Percentiles rank a stretch among this genome's conserved stretches.
Evolutionary conservation across 371 early-diverging fungal genomes (phyloP).

Genomic region (Mortierella sp.): DNA sequence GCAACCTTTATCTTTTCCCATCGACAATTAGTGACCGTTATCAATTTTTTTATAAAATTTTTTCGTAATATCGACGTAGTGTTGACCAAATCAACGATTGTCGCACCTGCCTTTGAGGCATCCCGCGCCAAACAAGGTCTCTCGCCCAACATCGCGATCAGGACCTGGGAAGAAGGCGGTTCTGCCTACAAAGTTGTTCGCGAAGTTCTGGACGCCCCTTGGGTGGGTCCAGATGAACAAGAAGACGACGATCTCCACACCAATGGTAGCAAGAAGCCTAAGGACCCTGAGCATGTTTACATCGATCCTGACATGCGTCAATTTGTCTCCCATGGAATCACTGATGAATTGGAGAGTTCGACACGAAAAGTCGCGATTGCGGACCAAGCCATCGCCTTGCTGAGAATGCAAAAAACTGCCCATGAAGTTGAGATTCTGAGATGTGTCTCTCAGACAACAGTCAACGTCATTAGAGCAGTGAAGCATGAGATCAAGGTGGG

Average conservation of each 20-base stretch:
- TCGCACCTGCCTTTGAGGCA: constrained; percentile 70
- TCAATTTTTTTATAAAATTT: background rate
- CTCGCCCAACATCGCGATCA: constrained; percentile 37
- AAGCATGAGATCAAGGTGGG: constrained; percentile 60
- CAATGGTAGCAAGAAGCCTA: constrained; percentile 16
- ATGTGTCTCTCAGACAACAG: constrained; percentile 66
- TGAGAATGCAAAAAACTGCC: constrained; percentile 65
- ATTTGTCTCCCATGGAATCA: constrained; percentile 63
- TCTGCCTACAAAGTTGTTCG: constrained; percentile 63
- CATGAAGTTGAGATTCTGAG: constrained; percentile 67
- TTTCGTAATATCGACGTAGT: constrained; percentile 14
- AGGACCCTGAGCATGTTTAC: constrained; percentile 37
- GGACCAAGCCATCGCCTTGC: constrained; percentile 56
- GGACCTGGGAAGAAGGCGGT: constrained; percentile 64
- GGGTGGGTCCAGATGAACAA: constrained; percentile 27
- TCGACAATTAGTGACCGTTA: background rate
- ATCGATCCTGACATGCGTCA: constrained; percentile 65
- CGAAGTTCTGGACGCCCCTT: constrained; percentile 42
- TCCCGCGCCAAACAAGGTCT: constrained; percentile 59
- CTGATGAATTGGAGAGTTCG: constrained; percentile 21
- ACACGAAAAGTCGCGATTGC: constrained; percentile 57
- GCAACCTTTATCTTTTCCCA: background rate
- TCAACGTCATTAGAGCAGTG: constrained; percentile 64
- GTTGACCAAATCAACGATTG: constrained; percentile 57
- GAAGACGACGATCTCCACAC: background rate